A percentile compares a stretch with the other conserved stretches of the same genome.
Evolutionary conservation across 169 alveolate species (phyloP).

Genomic region (Cryptosporidium baileyi): DNA sequence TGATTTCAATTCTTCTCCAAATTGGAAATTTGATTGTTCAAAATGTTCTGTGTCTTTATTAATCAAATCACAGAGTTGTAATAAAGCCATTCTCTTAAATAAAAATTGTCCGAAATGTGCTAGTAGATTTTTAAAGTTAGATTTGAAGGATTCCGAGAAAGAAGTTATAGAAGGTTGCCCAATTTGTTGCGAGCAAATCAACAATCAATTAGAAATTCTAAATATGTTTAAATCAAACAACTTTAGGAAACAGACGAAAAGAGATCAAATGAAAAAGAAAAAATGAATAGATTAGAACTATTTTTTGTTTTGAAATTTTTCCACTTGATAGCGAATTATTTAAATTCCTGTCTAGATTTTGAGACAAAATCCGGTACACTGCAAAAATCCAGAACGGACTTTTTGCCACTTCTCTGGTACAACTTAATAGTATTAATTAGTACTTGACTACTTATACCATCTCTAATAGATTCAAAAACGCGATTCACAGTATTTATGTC

Average conservation of each 20-base stretch:
- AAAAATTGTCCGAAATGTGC: constrained; percentile 26
- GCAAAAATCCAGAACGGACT: constrained; percentile 41
- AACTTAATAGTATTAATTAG: constrained; percentile 30
- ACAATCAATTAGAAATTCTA: not conserved
- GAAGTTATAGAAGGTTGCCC: constrained; percentile 25
- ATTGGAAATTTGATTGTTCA: constrained; percentile 59
- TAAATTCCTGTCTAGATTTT: not conserved
- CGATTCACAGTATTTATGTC: constrained; percentile 78
- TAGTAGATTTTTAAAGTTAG: constrained; percentile 2
- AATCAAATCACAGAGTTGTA: not conserved
- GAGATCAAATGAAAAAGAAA: not conserved
- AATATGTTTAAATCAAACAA: not conserved
- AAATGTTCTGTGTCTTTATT: not conserved
- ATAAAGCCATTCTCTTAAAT: not conserved
- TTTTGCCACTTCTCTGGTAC: constrained; percentile 60
- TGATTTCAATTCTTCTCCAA: constrained; percentile 24
- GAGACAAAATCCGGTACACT: constrained; percentile 38
- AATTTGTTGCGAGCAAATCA: constrained; percentile 16
- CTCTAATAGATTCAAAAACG: constrained; percentile 83
- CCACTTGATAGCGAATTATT: not conserved
- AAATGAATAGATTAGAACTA: no score
- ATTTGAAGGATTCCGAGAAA: not conserved
- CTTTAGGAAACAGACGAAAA: not conserved
- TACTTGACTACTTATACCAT: constrained; percentile 74
- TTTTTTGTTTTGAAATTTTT: no score